A percentile compares a stretch with the other conserved stretches of the same genome.
phyloP scores from a whole-genome alignment of 306 rosid species.

The Malus orientalis region DNA sequence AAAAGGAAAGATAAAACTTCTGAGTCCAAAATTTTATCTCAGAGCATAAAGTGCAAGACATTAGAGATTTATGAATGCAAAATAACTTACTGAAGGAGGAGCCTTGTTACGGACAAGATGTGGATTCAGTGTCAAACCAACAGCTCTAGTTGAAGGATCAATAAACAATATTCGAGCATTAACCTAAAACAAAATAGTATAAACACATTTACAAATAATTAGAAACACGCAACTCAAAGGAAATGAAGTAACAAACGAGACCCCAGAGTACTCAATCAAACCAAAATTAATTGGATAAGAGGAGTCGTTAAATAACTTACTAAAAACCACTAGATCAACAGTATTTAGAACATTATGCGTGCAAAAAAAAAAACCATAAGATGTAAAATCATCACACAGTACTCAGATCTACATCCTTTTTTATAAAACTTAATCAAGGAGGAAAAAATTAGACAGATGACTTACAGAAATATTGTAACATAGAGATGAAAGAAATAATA shows the following conservation, averaged over 20 bases:
- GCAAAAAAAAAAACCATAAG: not conserved
- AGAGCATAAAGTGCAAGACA: not conserved
- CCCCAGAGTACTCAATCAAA: not conserved
- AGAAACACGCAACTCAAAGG: not conserved
- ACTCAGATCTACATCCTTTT: not conserved
- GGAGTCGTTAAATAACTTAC: not conserved
- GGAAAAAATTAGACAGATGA: not conserved
- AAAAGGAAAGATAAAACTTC: not conserved
- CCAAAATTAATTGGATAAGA: not conserved
- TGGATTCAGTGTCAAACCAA: slow-evolving; percentile 90
- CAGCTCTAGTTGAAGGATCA: slow-evolving; percentile 85
- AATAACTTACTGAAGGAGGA: slow-evolving; percentile 65
- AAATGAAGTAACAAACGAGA: not conserved
- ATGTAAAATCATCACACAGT: not conserved
- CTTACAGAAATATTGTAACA: not conserved
- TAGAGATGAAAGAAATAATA: not conserved
- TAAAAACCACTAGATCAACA: not conserved
- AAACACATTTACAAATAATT: slow-evolving; percentile 1
- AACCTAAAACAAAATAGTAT: slow-evolving; percentile 41
- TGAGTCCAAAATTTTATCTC: not conserved
- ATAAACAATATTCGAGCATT: slow-evolving; percentile 79
- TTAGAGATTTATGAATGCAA: not conserved
- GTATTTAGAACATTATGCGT: not conserved
- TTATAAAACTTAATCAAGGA: not conserved
- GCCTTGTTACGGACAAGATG: slow-evolving; percentile 77